Base-by-base conservation (phyloP, 768 basidiomycete genomes). In the Epithele typhae region DNA sequence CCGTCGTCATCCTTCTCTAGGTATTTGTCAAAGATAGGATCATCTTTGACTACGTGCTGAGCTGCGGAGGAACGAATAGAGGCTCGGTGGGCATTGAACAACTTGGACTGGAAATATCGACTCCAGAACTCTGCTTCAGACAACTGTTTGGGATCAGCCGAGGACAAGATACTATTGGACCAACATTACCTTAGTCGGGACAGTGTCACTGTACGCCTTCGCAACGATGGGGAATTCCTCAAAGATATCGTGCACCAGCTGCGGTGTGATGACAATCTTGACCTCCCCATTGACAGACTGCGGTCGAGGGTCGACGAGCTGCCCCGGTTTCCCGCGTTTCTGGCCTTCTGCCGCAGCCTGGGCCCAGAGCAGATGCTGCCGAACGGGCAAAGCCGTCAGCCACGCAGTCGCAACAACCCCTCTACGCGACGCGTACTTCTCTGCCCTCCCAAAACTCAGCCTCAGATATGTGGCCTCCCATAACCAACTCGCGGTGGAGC, bases 371-470 rank as follows among this genome's bases (percentile, higher is more conserved):
- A 92, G 75, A 51, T 90, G 82, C 89, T 92, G 49, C 18, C 49
- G 17, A 21, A 15, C n/a, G 22, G 17, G 27, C 54, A 48, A 41
- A 58, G 9, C 60, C 10, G 61, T 63, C 47, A 68, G 54, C 59
- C 49, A 53, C n/a, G n/a, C n/a, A n/a, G 40, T n/a, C 4, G 21
- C 25, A 21, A 36, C 36, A 30, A 54, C 44, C 40, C 27, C 37
- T 39, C 45, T n/a, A n/a, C n/a, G n/a, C n/a, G n/a, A n/a, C n/a
- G n/a, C n/a, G n/a, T 61, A 96, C 92, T 78, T 96, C 88, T 60
- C 96, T 76, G 25, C 92, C 92, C 51, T 93, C 92, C 96, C 96
- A 98, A 64, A 98, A 99, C 55, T 99, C 96, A 0, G 81, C 78
- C 65, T 98, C 94, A 1, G 85, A 86, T 24, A 99, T 87, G 53